A percentile compares a stretch with the other conserved stretches of the same genome.
Conservation (phyloP, 306 rosid species). For the Dalbergia oliveri region DNA sequence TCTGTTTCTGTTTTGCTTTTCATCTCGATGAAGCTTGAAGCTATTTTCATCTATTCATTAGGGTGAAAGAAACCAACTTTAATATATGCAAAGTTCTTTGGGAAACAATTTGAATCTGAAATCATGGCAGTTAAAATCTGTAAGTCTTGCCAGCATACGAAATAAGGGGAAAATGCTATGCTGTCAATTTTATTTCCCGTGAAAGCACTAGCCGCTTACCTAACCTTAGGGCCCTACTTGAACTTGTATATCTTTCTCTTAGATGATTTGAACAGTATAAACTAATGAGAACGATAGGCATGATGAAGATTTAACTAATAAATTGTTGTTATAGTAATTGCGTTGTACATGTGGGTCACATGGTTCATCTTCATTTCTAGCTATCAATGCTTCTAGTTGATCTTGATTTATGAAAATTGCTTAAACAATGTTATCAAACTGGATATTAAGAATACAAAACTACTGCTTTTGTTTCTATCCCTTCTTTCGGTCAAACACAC, state of each 20-base stretch:
- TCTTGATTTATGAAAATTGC: conserved; percentile 32
- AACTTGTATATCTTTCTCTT: conserved; percentile 34
- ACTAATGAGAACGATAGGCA: conserved; percentile 40
- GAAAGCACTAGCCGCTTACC: conserved; percentile 44
- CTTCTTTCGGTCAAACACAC: conserved; percentile 15
- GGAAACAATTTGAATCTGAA: conserved; percentile 10
- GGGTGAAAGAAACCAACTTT: conserved; percentile 11
- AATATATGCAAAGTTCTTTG: background rate
- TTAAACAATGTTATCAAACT: conserved; percentile 36
- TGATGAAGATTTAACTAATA: conserved; percentile 43
- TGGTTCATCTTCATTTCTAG: conserved; percentile 46
- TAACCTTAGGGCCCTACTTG: conserved; percentile 41
- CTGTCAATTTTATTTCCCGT: conserved; percentile 30
- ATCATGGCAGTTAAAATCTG: background rate
- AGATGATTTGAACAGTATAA: conserved; percentile 29
- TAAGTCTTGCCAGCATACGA: background rate
- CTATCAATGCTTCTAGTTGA: conserved; percentile 29
- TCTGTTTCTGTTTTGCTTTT: conserved; percentile 27
- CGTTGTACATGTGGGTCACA: conserved; percentile 50
- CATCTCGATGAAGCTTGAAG: background rate
- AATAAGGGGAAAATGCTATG: background rate
- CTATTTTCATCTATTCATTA: conserved; percentile 28
- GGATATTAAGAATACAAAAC: conserved; percentile 5
- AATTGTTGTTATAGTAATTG: conserved; percentile 30
- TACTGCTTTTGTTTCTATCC: conserved; percentile 15